Evolutionary conservation across 2,329 filamentous ascomycete species (phyloP), one percentile per base, ranked within the genome.

Genomic region (Fusarium austroafricanum): DNA sequence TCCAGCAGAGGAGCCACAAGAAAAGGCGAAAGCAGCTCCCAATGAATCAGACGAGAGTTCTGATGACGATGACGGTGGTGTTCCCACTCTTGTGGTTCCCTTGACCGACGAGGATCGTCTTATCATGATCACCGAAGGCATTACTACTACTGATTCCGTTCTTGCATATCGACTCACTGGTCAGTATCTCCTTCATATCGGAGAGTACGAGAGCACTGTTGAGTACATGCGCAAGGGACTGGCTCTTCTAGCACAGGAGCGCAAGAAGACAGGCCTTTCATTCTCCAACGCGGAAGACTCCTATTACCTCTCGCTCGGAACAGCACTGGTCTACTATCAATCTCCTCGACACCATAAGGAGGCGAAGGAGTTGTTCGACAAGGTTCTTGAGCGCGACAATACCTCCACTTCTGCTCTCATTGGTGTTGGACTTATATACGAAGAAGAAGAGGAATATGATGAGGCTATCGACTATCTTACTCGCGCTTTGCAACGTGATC

Each of bases 311-410:
- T 90, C 88, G 40, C 87, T 99, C 10, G 96, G 88, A 11, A 97
- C 94, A n/a, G 90, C 94, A 0, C 80, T 98, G 20, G 93, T 99
- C 3, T 92, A 94, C 71, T 93, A 96, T 71, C 94, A 98, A 75
- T 91, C 93, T 1, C 96, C 96, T 1, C 89, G 93, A 63, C 90
- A 98, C 74, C 96, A 99, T 71, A 85, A 89, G 18, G 95, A 98
- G 80, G 94, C 96, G 3, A 95, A 93, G 75, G 79, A 80, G n/a
- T 84, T 97, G 0, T 98, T 99, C 71, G 90, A 97, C 71, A 87
- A 87, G 29, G 92, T 98, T 7, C 84, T 99, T 1, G 83, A 87
- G 46, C 87, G 91, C 26, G 93, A 96, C 57, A 86, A 89, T 3
- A 88, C 87, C 4, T 94, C 92, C 1, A 96, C 94, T 1, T 82